Conservation (phyloP, 495 filamentous ascomycete species). For the Penicillium soppii region DNA sequence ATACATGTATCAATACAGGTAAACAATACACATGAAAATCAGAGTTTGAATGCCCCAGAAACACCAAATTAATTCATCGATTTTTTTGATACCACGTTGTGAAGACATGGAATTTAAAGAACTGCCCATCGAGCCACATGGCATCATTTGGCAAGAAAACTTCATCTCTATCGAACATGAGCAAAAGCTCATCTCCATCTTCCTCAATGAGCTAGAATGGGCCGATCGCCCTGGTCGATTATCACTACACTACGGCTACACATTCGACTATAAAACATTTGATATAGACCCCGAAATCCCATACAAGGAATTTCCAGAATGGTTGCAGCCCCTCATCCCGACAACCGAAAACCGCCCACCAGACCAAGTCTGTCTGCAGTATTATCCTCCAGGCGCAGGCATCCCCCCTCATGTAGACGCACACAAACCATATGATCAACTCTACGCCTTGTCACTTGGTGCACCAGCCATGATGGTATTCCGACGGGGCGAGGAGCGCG, state of each 20-base stretch:
- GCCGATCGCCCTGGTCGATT: constrained; percentile 35
- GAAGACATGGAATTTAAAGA: constrained; percentile 17
- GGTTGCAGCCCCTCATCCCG: constrained; percentile 38
- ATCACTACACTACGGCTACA: constrained; percentile 44
- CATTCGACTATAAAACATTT: constrained; percentile 46
- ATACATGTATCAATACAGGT: constrained; percentile 4
- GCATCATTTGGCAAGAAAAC: constrained; percentile 35
- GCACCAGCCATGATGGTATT: constrained; percentile 40
- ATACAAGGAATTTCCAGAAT: constrained; percentile 39
- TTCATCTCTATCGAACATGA: constrained; percentile 36
- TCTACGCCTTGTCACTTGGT: constrained; percentile 39
- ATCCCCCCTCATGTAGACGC: constrained; percentile 44
- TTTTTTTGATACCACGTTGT: too few relatives aligned
- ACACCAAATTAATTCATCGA: background rate
- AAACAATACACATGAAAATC: constrained; percentile 1
- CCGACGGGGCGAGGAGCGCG: constrained; percentile 25
- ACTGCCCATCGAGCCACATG: constrained; percentile 27
- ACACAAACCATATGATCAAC: constrained; percentile 39
- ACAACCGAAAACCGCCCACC: constrained; percentile 35
- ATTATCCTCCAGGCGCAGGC: constrained; percentile 40
- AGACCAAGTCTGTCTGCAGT: constrained; percentile 45
- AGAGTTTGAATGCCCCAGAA: constrained; percentile 1
- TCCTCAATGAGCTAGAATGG: constrained; percentile 33
- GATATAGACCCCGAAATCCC: constrained; percentile 38
- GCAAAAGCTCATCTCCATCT: constrained; percentile 32